These are phyloP conservation scores for Asterophora parasitica DNA, from an alignment of 768 basidiomycete genomes.

Conservation along the genomic window DNA sequence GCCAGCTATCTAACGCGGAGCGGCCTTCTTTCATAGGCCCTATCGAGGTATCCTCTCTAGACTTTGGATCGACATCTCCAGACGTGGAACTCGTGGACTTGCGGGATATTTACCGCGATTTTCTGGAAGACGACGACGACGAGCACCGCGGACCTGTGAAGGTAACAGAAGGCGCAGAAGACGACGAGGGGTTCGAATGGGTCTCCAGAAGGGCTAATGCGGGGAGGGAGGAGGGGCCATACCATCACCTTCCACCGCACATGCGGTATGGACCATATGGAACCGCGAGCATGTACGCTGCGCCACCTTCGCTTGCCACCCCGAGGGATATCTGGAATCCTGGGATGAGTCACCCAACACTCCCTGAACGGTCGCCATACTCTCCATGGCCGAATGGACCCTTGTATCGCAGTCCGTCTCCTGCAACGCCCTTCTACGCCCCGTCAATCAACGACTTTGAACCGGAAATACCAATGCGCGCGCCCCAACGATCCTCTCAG, in stretches of 20 bases:
- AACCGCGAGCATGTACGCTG: conserved; percentile 52
- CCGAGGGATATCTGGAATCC: conserved; percentile 41
- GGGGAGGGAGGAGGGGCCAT: conserved; percentile 51
- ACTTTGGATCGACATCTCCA: conserved; percentile 80
- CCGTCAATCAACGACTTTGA: conserved; percentile 14
- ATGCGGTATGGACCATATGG: conserved; percentile 59
- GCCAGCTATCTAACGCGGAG: conserved; percentile 61
- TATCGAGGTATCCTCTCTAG: conserved; percentile 77
- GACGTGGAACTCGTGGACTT: conserved; percentile 89
- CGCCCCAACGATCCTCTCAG: conserved; percentile 4
- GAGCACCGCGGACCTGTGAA: conserved; percentile 50
- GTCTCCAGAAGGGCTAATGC: conserved; percentile 58
- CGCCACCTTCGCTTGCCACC: conserved; percentile 44
- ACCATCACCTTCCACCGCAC: conserved; percentile 71
- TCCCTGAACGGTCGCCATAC: conserved; percentile 30
- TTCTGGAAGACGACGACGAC: conserved; percentile 77
- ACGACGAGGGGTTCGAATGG: conserved; percentile 83
- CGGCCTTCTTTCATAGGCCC: conserved; percentile 96
- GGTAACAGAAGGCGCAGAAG: conserved; percentile 47
- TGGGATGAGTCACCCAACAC: conserved; percentile 33
- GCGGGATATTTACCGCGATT: conserved; percentile 91
- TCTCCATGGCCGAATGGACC: conserved; percentile 23
- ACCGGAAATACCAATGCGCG: conserved; percentile 1
- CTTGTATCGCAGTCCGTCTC: conserved; percentile 30
- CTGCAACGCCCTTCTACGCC: conserved; percentile 28